Evolutionary conservation across 1,139 yeast genomes (phyloP).

Genomic region (Blastobotrys proliferans): DNA sequence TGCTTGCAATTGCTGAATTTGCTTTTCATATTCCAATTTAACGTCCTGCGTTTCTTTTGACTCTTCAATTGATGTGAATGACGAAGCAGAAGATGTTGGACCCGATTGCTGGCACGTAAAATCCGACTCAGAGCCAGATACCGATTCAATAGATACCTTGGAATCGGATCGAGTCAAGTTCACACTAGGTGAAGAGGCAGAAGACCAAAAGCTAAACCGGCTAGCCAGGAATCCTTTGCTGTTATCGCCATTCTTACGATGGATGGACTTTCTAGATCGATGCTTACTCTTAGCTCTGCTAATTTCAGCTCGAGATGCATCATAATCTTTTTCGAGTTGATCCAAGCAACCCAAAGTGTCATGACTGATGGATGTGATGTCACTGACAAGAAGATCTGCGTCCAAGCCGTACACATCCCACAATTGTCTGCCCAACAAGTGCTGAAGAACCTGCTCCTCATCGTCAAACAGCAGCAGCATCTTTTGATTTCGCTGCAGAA

Average conservation of each 20-base stretch:
- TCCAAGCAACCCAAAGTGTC: slow-evolving; percentile 19
- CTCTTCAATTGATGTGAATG: slow-evolving; percentile 11
- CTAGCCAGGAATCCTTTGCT: too few species aligned
- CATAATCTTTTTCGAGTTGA: slow-evolving; percentile 27
- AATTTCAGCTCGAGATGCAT: background rate
- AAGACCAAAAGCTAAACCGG: background rate
- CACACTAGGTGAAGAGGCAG: background rate
- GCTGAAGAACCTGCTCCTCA: slow-evolving; percentile 60
- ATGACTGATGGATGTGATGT: slow-evolving; percentile 37
- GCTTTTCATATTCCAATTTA: slow-evolving; percentile 6
- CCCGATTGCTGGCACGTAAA: slow-evolving; percentile 3
- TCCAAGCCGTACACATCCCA: slow-evolving; percentile 45
- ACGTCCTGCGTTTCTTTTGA: background rate
- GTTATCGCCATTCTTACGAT: background rate
- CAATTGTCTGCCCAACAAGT: slow-evolving; percentile 51
- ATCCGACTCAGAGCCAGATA: background rate
- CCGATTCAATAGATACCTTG: slow-evolving; percentile 8
- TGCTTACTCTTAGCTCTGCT: background rate
- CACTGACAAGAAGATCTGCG: slow-evolving; percentile 48
- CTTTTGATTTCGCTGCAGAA: slow-evolving; percentile 49
- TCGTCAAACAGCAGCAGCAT: slow-evolving; percentile 51
- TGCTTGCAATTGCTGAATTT: slow-evolving; percentile 18
- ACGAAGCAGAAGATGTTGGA: slow-evolving; percentile 3
- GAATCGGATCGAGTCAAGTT: slow-evolving; percentile 10
- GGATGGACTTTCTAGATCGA: slow-evolving; percentile 4